These are phyloP conservation scores for Scheffersomyces ergatensis DNA, from an alignment of 805 yeast species.

Conservation along the genomic window DNA sequence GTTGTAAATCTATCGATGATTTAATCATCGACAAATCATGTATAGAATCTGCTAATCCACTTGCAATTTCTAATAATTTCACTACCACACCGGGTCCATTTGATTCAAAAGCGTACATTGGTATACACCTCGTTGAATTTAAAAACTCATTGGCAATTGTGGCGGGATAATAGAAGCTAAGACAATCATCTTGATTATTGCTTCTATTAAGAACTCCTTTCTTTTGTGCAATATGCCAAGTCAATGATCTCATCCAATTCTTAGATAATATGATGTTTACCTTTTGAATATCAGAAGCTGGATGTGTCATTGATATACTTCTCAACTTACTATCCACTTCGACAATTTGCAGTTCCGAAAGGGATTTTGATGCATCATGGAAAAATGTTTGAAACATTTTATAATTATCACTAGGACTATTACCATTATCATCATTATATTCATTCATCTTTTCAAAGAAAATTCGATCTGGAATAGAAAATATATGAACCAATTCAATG, in stretches of 20 bases:
- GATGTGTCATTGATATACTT: slow-evolving; percentile 12
- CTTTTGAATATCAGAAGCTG: slow-evolving; percentile 28
- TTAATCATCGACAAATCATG: slow-evolving; percentile 8
- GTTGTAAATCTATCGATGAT: background rate
- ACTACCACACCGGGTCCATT: slow-evolving; percentile 36
- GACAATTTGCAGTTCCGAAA: slow-evolving; percentile 9
- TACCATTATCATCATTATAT: slow-evolving; percentile 1
- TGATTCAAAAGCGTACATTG: slow-evolving; percentile 33
- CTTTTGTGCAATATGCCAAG: slow-evolving; percentile 31
- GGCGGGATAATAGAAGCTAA: slow-evolving; percentile 24
- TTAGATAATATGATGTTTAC: slow-evolving; percentile 29
- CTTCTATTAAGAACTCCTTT: slow-evolving; percentile 17
- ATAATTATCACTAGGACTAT: slow-evolving; percentile 16
- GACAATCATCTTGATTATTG: slow-evolving; percentile 15
- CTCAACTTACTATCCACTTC: slow-evolving; percentile 24
- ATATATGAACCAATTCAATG: slow-evolving; percentile 29
- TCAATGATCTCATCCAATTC: slow-evolving; percentile 34
- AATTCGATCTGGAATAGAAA: slow-evolving; percentile 32
- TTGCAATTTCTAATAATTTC: slow-evolving; percentile 32
- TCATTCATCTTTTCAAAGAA: slow-evolving; percentile 26
- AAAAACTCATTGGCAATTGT: slow-evolving; percentile 29
- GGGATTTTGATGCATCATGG: background rate
- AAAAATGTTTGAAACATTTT: background rate
- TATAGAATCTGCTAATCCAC: slow-evolving; percentile 16
- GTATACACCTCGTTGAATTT: slow-evolving; percentile 19